Evolutionary conservation across 305 asterid species (phyloP).

Genomic region (Ilex paraguariensis): DNA sequence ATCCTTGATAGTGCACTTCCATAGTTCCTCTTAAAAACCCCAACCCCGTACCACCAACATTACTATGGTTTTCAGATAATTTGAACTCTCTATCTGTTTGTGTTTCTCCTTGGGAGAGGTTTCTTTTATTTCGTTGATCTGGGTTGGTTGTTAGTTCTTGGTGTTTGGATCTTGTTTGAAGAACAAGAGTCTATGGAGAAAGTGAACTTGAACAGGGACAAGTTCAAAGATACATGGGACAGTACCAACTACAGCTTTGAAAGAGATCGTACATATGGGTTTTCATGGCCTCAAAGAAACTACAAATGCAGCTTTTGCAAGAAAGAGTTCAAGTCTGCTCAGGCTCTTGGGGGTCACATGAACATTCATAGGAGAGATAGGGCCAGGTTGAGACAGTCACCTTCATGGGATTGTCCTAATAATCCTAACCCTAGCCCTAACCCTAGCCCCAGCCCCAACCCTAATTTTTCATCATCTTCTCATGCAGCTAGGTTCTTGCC

Average conservation of each 20-base stretch:
- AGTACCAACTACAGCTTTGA: background rate
- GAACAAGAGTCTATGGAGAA: conserved; percentile 24
- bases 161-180: no score
- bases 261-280: conserved; percentile 32
- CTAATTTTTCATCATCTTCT: conserved; percentile 31
- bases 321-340: conserved; percentile 75
- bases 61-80: no score
- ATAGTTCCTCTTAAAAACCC: no score
- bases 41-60: no score
- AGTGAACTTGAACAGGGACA: conserved; percentile 21
- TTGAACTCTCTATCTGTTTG: background rate
- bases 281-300: conserved; percentile 69
- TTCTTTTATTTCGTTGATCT: no score
- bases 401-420: conserved; percentile 17
- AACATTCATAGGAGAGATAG: conserved; percentile 73
- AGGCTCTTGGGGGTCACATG: conserved; percentile 92
- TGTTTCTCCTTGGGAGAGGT: no score
- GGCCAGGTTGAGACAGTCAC: conserved; percentile 48
- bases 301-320: conserved; percentile 69
- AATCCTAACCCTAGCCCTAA: conserved; percentile 47
- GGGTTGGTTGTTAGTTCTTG: no score
- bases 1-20: no score
- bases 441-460: conserved; percentile 45
- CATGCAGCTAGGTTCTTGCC: conserved; percentile 30
- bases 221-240: conserved; percentile 27